A percentile compares a stretch with the other conserved stretches of the same genome.
Evolutionary conservation across 495 filamentous ascomycete genomes (phyloP).

Genomic region (Trichoderma parareesei): DNA sequence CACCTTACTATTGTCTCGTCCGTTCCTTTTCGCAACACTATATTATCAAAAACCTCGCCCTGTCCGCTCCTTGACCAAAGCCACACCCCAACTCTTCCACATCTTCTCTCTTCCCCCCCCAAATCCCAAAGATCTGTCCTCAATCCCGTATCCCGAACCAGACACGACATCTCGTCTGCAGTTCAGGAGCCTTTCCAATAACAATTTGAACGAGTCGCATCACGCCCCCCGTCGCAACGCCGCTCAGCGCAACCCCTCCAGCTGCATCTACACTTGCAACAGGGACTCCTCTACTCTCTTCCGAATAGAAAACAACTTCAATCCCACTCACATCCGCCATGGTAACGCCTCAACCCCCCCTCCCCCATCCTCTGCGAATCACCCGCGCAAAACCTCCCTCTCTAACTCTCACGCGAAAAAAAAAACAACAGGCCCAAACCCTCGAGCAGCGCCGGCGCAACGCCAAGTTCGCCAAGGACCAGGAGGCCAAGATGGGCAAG

Average conservation of each 20-base stretch:
- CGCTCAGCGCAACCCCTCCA: not conserved
- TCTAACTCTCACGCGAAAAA: not conserved
- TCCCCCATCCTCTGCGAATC: too few relatives aligned
- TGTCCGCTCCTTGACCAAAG: not conserved
- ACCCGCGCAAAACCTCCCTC: too few relatives aligned
- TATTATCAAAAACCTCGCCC: not conserved
- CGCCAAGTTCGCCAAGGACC: slow-evolving; percentile 68
- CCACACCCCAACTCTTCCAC: not conserved
- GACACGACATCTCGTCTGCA: not conserved
- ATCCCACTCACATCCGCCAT: not conserved
- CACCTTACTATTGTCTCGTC: not conserved
- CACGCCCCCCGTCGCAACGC: not conserved
- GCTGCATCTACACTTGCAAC: not conserved
- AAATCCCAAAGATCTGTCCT: not conserved
- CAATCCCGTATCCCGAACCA: not conserved
- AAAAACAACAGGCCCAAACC: slow-evolving; percentile 71
- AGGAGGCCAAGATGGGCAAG: slow-evolving; percentile 79
- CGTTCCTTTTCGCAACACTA: not conserved
- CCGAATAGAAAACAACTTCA: not conserved
- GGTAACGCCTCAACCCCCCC: not conserved
- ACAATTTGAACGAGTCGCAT: not conserved
- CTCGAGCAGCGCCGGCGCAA: slow-evolving; percentile 87
- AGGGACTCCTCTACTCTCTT: not conserved
- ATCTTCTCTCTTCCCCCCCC: not conserved
- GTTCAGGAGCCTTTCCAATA: not conserved